Evolutionary conservation across 2,329 filamentous ascomycete genomes (phyloP), one percentile per base, ranked within the genome.

Genomic region (Beauveria sp.): DNA sequence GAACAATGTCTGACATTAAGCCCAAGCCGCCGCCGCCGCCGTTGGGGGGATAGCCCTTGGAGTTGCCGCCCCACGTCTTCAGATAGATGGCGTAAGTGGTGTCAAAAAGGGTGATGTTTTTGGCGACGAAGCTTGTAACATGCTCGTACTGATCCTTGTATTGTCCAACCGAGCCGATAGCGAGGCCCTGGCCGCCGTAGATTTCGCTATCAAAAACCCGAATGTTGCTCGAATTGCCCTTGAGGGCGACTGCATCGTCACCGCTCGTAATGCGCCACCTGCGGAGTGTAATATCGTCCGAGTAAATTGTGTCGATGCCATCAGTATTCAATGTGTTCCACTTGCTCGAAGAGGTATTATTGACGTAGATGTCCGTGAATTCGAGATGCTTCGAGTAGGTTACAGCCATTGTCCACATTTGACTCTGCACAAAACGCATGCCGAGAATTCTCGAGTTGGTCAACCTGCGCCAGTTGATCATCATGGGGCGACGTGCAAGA

Each of bases 321-420:
- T 78, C 75, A 1, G 76, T 79, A 64, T 75, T 76, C 60, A 74
- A 69, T 0, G 71, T 73, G 63, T 65, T 71, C 65, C 71, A 70
- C 58, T 67, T 58, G 55, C 67, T 69, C 12, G 58, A 64, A 0
- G 72, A 74, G 0, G 77, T 79, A 67, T 77, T 84, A 70, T 84
- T 84, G 60, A 83, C 75, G 63, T 77, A 80, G 4, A 85, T 81
- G 63, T 80, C 75, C 55, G 80, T 73, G 7, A 85, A 71, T 0
- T 79, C 69, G 1, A 80, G 70, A 54, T 79, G 70, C 7, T 76
- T 63, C 3, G 78, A 79, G 67, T 79, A 71, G 10, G 79, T 80
- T 34, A 83, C 75, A 1, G 79, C 79, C 75, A 85, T 79, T 0
- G 80, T 80, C 78, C 83, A 86, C 83, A 86, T 86, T 70, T 86